A percentile compares a stretch with the other conserved stretches of the same genome.
phyloP scores from a whole-genome alignment of 768 basidiomycete species.

The Boletus bicolor region DNA sequence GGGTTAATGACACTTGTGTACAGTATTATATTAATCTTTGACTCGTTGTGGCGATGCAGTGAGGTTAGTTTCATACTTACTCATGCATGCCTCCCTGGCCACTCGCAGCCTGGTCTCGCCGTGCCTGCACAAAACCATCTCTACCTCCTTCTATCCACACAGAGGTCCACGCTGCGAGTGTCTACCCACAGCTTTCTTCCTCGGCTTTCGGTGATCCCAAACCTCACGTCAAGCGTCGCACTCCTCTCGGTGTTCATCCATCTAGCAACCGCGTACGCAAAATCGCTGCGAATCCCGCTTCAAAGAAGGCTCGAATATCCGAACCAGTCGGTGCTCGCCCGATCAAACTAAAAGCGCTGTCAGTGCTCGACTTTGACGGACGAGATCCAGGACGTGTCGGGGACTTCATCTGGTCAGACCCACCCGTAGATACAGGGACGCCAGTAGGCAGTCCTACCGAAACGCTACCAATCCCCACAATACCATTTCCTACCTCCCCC shows the following conservation, averaged over 20 bases:
- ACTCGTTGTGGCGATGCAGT: conserved; percentile 5
- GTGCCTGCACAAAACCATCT: neutral
- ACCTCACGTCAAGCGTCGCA: neutral
- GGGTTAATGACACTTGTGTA: neutral
- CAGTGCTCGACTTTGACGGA: conserved; percentile 24
- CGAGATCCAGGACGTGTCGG: conserved; percentile 24
- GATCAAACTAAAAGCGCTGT: conserved; percentile 24
- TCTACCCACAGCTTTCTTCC: neutral
- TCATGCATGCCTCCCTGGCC: conserved; percentile 37
- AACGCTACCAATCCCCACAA: neutral
- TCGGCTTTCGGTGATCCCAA: neutral
- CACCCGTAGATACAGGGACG: neutral
- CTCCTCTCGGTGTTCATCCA: neutral
- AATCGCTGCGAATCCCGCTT: neutral
- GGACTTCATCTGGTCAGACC: conserved; percentile 4
- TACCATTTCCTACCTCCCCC: conserved; percentile 32
- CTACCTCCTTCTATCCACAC: too few relatives aligned
- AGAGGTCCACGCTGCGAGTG: too few relatives aligned
- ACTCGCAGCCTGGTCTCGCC: conserved; percentile 46
- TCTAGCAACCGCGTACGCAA: neutral
- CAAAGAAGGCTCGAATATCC: neutral
- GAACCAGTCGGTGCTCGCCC: conserved; percentile 2
- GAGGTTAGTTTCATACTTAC: neutral
- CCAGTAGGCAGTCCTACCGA: conserved; percentile 5
- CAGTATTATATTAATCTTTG: neutral